These are phyloP conservation scores for Cajanus cajan DNA, from an alignment of 306 rosid species.

Conservation along the genomic window DNA sequence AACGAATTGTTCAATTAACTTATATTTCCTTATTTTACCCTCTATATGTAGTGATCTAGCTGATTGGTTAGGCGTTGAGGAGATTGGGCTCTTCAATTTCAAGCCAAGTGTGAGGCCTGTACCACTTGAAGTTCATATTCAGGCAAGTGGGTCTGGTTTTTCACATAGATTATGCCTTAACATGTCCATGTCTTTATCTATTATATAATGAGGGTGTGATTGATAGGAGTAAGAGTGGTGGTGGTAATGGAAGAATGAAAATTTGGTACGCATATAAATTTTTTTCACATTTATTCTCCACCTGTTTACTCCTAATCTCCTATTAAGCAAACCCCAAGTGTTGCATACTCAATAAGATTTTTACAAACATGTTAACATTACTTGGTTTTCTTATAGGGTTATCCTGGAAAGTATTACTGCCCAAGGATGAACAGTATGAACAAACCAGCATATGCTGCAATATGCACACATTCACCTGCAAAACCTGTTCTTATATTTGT, in stretches of 20 bases:
- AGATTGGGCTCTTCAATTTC: slow-evolving; percentile 93
- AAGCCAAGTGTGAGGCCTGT: slow-evolving; percentile 99
- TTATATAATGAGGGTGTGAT: background rate
- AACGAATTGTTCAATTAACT: slow-evolving; percentile 12
- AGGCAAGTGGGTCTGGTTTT: slow-evolving; percentile 61
- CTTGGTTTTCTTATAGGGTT: slow-evolving; percentile 55
- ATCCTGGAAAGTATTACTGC: slow-evolving; percentile 97
- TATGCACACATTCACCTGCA: slow-evolving; percentile 93
- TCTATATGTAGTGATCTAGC: slow-evolving; percentile 71
- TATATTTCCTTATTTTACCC: slow-evolving; percentile 3
- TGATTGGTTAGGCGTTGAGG: slow-evolving; percentile 98
- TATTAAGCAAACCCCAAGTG: background rate
- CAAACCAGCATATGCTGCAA: slow-evolving; percentile 96
- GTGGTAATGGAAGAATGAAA: background rate
- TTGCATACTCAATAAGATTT: background rate
- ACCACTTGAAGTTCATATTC: slow-evolving; percentile 96
- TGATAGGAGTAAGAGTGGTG: slow-evolving; percentile 8
- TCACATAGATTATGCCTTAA: slow-evolving; percentile 4
- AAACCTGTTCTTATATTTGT: slow-evolving; percentile 98
- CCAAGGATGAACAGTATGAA: slow-evolving; percentile 99
- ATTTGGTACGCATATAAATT: background rate
- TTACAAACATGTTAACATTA: background rate
- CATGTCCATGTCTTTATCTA: background rate
- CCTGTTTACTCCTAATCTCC: background rate
- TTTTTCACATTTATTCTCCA: background rate